phyloP scores from a whole-genome alignment of 176 grass and related monocot genomes.

The Aegilops speltoides region DNA sequence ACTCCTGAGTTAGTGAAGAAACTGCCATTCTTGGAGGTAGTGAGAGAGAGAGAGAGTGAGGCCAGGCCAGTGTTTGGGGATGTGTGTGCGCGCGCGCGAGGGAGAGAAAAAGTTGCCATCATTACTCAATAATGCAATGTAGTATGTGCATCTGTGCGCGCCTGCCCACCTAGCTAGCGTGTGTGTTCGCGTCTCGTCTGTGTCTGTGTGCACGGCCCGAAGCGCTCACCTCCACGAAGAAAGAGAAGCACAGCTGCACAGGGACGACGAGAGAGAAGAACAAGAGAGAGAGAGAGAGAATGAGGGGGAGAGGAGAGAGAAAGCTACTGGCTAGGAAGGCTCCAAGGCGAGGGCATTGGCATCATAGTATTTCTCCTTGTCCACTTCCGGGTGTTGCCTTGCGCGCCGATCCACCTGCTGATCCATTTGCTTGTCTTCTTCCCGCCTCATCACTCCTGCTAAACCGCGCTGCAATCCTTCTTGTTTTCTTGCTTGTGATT shows the following conservation, averaged over 20 bases:
- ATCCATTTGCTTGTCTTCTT: conserved; percentile 40
- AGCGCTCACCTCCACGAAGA: conserved; percentile 39
- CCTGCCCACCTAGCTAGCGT: conserved; percentile 29
- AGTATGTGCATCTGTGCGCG: conserved; percentile 51
- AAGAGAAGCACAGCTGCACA: not conserved
- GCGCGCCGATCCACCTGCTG: conserved; percentile 38
- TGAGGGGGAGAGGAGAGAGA: not conserved
- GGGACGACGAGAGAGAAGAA: not conserved
- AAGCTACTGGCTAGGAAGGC: not conserved
- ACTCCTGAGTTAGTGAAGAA: conserved; percentile 61
- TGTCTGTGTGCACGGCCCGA: conserved; percentile 49
- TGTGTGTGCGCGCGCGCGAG: conserved; percentile 21
- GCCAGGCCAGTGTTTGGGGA: conserved; percentile 36
- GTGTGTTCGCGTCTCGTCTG: conserved; percentile 38
- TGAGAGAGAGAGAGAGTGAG: conserved; percentile 6
- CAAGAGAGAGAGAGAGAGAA: not conserved
- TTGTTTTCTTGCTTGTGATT: not conserved
- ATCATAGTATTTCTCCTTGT: conserved; percentile 38
- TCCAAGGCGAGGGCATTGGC: conserved; percentile 43
- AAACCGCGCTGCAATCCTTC: conserved; percentile 34
- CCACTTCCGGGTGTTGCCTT: conserved; percentile 39
- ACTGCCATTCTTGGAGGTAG: conserved; percentile 54
- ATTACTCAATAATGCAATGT: conserved; percentile 70
- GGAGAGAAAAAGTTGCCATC: conserved; percentile 64
- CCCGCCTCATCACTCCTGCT: not conserved